These are phyloP conservation scores for Leptographium wingfieldii DNA, from an alignment of 2,329 filamentous ascomycete species.

Conservation along the genomic window DNA sequence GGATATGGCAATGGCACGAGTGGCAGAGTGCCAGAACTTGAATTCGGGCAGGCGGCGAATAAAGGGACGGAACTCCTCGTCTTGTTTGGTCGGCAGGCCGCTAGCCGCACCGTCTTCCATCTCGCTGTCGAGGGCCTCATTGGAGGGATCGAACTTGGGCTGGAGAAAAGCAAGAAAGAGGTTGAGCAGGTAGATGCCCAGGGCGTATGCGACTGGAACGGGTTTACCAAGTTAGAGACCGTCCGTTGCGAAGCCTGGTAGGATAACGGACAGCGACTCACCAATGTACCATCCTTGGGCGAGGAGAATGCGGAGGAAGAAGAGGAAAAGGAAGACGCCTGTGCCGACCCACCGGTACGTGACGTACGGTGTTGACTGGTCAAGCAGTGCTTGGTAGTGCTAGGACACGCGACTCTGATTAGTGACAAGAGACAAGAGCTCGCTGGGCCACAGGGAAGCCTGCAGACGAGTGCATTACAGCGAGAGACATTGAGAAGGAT, in stretches of 20 bases:
- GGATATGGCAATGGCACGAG: conserved; percentile 68
- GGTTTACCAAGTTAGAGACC: neutral
- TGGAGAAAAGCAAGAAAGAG: conserved; percentile 97
- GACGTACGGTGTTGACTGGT: conserved; percentile 83
- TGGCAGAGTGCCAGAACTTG: conserved; percentile 99
- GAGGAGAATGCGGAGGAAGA: conserved; percentile 79
- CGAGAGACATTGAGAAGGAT: neutral
- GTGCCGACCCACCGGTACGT: conserved; percentile 85
- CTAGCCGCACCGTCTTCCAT: conserved; percentile 85
- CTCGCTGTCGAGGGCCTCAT: conserved; percentile 80
- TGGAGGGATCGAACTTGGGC: conserved; percentile 96
- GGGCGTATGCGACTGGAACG: conserved; percentile 77
- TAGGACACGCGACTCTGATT: conserved; percentile 23
- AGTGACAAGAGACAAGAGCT: neutral
- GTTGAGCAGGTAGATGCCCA: conserved; percentile 97
- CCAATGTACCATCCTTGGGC: conserved; percentile 99
- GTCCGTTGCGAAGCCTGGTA: neutral
- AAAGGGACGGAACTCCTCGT: conserved; percentile 96
- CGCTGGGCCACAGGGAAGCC: neutral
- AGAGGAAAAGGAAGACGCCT: conserved; percentile 59
- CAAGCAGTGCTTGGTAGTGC: conserved; percentile 90
- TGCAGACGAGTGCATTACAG: neutral
- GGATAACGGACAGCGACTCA: conserved; percentile 26
- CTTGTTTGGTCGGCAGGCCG: conserved; percentile 80
- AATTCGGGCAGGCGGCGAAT: conserved; percentile 94